Base-by-base conservation (phyloP, 495 filamentous ascomycete species). In the Elasticomyces elasticus region DNA sequence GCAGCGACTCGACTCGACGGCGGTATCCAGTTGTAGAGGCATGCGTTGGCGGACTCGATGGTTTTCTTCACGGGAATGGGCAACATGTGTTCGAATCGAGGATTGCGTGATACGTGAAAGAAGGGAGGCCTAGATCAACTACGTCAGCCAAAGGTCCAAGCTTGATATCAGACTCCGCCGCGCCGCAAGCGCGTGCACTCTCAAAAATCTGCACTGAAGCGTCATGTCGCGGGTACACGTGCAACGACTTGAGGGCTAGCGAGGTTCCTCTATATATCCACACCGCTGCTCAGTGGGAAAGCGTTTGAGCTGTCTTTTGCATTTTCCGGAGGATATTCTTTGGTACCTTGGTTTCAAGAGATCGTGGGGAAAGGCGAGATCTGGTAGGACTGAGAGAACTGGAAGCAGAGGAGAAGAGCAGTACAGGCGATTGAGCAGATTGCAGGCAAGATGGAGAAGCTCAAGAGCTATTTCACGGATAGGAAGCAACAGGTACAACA, bases 381-480 rank as follows among this genome's bases (percentile, higher is more conserved):
- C n/a, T n/a, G n/a, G n/a, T n/a, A 5, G 35, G 13, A 40, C 2
- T 40, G 13, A 40, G 13, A 17, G 15, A 40, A 17, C 15, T n/a
- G 35, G 19, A 4, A 15, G 35, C 35, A 5, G 13, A 40, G 35
- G 5, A 40, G 2, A 4, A 15, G 35, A 40, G 35, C 15, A n/a
- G 2, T 17, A 40, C 3, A 40, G 12, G 35, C 35, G 12, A 12
- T 15, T 15, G 4, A 13, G 45, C 2, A n/a, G 7, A 6, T 12
- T 43, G 26, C 13, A 45, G 54, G 15, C 28, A 52, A 44, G n/a
- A 62, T 62, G 54, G 46, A 54, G 24, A 41, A 38, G 23, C 15
- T 62, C 49, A 55, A 53, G 50, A 45, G 50, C 51, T 62, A 59
- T 27, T 49, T 48, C 43, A 27, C 35, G 35, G 54, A 62, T 46